Conservation (phyloP, 768 basidiomycete species). For the Agaricus blazei region DNA sequence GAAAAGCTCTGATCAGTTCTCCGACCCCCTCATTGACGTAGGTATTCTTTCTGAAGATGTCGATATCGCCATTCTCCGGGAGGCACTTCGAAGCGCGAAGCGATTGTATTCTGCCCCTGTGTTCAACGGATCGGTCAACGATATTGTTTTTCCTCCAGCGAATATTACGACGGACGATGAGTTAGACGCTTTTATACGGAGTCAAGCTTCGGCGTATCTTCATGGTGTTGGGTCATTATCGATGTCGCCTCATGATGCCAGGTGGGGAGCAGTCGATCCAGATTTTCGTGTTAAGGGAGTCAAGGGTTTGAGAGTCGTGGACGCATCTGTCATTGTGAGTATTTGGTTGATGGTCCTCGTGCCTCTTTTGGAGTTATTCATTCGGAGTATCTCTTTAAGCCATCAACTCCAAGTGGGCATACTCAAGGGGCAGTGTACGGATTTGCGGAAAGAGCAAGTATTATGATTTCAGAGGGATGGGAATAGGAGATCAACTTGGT, state of each 20-base stretch:
- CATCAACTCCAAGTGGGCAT: no score
- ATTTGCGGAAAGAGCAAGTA: no score
- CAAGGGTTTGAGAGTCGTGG: slow-evolving; percentile 29
- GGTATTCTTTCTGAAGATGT: slow-evolving; percentile 7
- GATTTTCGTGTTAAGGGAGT: slow-evolving; percentile 30
- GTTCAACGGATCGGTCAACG: slow-evolving; percentile 4
- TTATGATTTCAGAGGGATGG: no score
- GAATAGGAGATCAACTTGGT: no score
- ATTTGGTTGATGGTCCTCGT: no score
- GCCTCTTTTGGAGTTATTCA: no score
- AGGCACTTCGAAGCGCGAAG: slow-evolving; percentile 10
- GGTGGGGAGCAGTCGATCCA: slow-evolving; percentile 31
- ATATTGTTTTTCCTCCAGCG: not conserved
- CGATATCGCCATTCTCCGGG: slow-evolving; percentile 6
- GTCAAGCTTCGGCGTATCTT: slow-evolving; percentile 14
- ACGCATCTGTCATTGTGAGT: slow-evolving; percentile 30
- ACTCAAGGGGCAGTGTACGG: no score
- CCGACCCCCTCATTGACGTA: slow-evolving; percentile 3
- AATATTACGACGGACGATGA: slow-evolving; percentile 2
- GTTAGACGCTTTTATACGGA: slow-evolving; percentile 15
- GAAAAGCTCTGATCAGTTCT: slow-evolving; percentile 4
- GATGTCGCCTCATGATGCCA: slow-evolving; percentile 22
- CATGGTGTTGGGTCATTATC: slow-evolving; percentile 29
- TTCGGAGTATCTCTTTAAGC: no score
- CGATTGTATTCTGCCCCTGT: slow-evolving; percentile 5